Conservation (phyloP, 2,329 filamentous ascomycete genomes). For the Fusarium verticillioides region DNA sequence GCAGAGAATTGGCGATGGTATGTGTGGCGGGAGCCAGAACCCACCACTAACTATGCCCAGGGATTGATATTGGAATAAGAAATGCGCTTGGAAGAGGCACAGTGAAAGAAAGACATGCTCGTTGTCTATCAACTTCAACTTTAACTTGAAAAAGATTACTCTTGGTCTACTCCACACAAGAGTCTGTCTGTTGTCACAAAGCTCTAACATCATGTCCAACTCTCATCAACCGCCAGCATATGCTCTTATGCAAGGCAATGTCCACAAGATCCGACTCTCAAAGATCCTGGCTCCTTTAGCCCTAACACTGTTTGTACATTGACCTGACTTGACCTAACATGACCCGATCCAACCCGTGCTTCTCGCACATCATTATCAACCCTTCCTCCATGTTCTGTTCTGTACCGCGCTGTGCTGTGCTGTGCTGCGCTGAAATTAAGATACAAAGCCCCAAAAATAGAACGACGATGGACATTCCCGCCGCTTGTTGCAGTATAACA, state of each 20-base stretch:
- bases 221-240: constrained; percentile 7
- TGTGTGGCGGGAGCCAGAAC: constrained; percentile 3
- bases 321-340: not conserved
- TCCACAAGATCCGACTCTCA: constrained; percentile 12
- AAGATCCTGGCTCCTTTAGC: constrained; percentile 3
- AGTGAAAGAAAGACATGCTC: not conserved
- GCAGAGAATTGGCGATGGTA: constrained; percentile 27
- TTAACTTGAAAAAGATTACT: constrained; percentile 15
- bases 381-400: not conserved
- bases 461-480: constrained; percentile 16
- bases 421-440: constrained; percentile 27
- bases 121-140: constrained; percentile 12
- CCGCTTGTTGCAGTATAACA: constrained; percentile 37
- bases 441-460: constrained; percentile 33
- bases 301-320: constrained; percentile 18
- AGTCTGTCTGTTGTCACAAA: constrained; percentile 22
- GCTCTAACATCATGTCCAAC: constrained; percentile 26
- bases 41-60: not conserved
- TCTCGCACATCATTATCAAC: constrained; percentile 20
- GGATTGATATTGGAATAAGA: not conserved
- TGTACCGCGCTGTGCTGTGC: not conserved
- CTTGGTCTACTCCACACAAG: constrained; percentile 25
- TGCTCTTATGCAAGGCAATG: constrained; percentile 9
- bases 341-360: constrained; percentile 3
- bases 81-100: not conserved